Conservation (phyloP, 306 rosid species). For the Rubus parviflorus region DNA sequence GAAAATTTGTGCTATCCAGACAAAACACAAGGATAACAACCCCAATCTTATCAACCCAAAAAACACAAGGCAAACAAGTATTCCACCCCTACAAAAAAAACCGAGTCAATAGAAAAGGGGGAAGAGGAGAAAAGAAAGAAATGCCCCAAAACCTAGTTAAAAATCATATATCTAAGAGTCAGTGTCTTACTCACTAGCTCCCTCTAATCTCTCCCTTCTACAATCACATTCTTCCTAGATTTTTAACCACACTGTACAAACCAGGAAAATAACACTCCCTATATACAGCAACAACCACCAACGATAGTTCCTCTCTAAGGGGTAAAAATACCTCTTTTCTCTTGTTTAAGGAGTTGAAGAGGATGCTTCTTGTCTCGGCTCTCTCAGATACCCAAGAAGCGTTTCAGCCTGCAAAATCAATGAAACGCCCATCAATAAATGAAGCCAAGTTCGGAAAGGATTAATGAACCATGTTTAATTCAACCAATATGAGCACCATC, state of each 20-base stretch:
- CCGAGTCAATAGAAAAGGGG: constrained; percentile 17
- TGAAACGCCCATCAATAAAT: constrained; percentile 7
- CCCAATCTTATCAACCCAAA: constrained; percentile 55
- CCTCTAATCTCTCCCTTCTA: constrained; percentile 45
- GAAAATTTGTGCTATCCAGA: constrained; percentile 51
- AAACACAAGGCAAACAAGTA: constrained; percentile 42
- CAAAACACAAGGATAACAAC: constrained; percentile 32
- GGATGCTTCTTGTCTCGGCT: constrained; percentile 87
- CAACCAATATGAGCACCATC: background rate
- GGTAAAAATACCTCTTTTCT: constrained; percentile 50
- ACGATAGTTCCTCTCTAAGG: constrained; percentile 36
- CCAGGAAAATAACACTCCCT: constrained; percentile 48
- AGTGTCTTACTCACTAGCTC: constrained; percentile 51
- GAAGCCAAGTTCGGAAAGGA: background rate
- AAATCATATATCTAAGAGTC: constrained; percentile 62
- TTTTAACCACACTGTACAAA: constrained; percentile 77
- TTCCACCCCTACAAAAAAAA: constrained; percentile 34
- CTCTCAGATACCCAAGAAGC: constrained; percentile 90
- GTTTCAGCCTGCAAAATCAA: constrained; percentile 82
- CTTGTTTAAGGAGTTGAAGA: constrained; percentile 52
- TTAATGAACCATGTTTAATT: background rate
- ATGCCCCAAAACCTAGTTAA: constrained; percentile 57
- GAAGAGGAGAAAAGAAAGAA: constrained; percentile 17
- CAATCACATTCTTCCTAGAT: constrained; percentile 39
- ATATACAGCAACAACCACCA: constrained; percentile 9